Percentiles rank a stretch among this genome's conserved stretches.
Evolutionary conservation across 2,329 filamentous ascomycete species (phyloP).

Genomic region (Paecilomyces formosus): DNA sequence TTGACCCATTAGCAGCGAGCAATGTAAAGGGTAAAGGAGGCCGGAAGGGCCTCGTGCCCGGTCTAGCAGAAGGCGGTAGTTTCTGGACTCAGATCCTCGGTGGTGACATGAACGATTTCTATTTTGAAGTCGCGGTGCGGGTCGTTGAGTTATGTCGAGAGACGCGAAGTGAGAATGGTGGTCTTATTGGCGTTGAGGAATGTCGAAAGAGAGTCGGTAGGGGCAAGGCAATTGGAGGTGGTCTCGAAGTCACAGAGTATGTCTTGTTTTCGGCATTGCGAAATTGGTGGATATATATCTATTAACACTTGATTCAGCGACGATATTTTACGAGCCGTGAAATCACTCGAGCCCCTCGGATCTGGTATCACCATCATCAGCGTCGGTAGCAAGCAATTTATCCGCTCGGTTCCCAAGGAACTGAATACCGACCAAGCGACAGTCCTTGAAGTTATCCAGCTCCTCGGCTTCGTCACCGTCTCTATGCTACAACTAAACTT

Average conservation of each 20-base stretch:
- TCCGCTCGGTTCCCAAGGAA: slow-evolving; percentile 89
- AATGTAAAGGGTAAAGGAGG: slow-evolving; percentile 45
- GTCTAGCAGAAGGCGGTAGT: slow-evolving; percentile 48
- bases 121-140: slow-evolving; percentile 93
- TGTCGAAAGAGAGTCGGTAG: slow-evolving; percentile 67
- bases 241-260: slow-evolving; percentile 71
- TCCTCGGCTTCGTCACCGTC: slow-evolving; percentile 82
- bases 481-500: slow-evolving; percentile 85
- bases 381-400: slow-evolving; percentile 78
- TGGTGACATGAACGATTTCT: slow-evolving; percentile 91
- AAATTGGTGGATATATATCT: background rate
- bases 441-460: slow-evolving; percentile 82
- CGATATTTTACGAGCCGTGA: slow-evolving; percentile 83
- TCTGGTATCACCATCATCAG: slow-evolving; percentile 78
- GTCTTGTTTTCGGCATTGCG: slow-evolving; percentile 13
- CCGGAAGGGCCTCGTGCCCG: slow-evolving; percentile 32
- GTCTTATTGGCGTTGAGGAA: slow-evolving; percentile 77
- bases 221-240: slow-evolving; percentile 65
- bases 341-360: slow-evolving; percentile 77
- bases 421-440: slow-evolving; percentile 89
- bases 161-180: slow-evolving; percentile 84
- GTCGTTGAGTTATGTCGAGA: slow-evolving; percentile 88
- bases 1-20: slow-evolving; percentile 79
- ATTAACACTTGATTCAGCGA: slow-evolving; percentile 47
- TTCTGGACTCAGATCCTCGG: slow-evolving; percentile 93